These are phyloP conservation scores for Lichtheimia corymbifera DNA, from an alignment of 371 early-diverging fungal genomes.

Conservation along the genomic window DNA sequence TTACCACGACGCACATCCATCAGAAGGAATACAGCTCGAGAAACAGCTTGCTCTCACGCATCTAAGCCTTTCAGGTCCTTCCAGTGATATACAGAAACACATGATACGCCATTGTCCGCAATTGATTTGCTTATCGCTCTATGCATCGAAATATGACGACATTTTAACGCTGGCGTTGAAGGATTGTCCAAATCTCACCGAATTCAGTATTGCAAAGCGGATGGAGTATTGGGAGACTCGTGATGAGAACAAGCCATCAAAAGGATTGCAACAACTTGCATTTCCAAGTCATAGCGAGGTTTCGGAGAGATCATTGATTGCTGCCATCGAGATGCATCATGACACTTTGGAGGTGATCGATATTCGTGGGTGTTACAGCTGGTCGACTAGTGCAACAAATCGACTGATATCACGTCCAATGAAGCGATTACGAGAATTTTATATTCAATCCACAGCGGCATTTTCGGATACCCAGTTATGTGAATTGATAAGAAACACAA, in stretches of 20 bases:
- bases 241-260: not conserved
- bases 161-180: constrained; percentile 3
- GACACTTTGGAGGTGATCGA: constrained; percentile 5
- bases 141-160: constrained; percentile 8
- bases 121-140: constrained; percentile 7
- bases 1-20: constrained; percentile 10
- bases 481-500: constrained; percentile 4
- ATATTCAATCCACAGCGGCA: not conserved
- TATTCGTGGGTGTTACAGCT: constrained; percentile 7
- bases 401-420: not conserved
- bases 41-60: constrained; percentile 1
- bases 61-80: not conserved
- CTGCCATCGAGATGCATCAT: constrained; percentile 3
- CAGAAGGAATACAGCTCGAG: not conserved
- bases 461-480: constrained; percentile 4
- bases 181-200: constrained; percentile 2
- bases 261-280: constrained; percentile 2
- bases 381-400: not conserved
- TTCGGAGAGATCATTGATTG: not conserved
- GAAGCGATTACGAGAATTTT: constrained; percentile 5
- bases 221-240: not conserved
- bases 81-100: not conserved
- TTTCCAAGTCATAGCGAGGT: constrained; percentile 10
- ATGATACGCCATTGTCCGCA: constrained; percentile 6
- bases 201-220: not conserved